Percentiles rank a stretch among this genome's conserved stretches.
phyloP scores from a whole-genome alignment of 2,329 filamentous ascomycete species.

The Fusarium secorum region DNA sequence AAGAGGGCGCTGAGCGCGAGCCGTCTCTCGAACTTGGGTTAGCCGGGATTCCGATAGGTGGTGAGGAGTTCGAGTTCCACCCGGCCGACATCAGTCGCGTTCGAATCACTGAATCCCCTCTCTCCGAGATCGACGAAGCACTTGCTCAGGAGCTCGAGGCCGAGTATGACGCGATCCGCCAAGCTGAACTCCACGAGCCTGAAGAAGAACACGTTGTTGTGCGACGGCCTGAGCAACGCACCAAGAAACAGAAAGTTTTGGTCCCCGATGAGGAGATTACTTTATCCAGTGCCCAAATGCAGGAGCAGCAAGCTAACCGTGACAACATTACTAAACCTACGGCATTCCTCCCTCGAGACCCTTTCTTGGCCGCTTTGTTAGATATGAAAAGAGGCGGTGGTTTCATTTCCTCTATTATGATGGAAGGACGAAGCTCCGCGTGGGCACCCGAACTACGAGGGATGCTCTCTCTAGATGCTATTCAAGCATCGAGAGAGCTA shows the following conservation, averaged over 20 bases:
- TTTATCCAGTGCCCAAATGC: slow-evolving; percentile 79
- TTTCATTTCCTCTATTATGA: slow-evolving; percentile 86
- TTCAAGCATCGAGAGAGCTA: not conserved
- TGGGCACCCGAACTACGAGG: slow-evolving; percentile 93
- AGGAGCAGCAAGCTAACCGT: slow-evolving; percentile 83
- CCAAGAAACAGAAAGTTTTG: slow-evolving; percentile 78
- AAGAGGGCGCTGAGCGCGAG: not conserved
- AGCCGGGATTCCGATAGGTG: slow-evolving; percentile 65
- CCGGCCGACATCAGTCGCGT: slow-evolving; percentile 62
- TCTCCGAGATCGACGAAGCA: slow-evolving; percentile 73
- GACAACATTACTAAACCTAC: slow-evolving; percentile 84
- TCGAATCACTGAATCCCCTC: slow-evolving; percentile 72
- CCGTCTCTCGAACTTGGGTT: not conserved
- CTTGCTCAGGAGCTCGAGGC: slow-evolving; percentile 66
- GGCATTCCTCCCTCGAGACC: slow-evolving; percentile 85
- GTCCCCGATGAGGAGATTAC: slow-evolving; percentile 80
- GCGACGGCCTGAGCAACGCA: not conserved
- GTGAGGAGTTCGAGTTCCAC: slow-evolving; percentile 69
- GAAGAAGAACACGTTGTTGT: not conserved
- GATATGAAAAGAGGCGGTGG: slow-evolving; percentile 90
- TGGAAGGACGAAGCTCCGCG: slow-evolving; percentile 75
- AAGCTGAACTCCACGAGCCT: not conserved
- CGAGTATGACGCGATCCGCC: slow-evolving; percentile 65
- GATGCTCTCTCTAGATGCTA: slow-evolving; percentile 84
- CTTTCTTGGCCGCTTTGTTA: slow-evolving; percentile 84